These are phyloP conservation scores for Glycine latifolia DNA, from an alignment of 306 rosid species.

Conservation along the genomic window DNA sequence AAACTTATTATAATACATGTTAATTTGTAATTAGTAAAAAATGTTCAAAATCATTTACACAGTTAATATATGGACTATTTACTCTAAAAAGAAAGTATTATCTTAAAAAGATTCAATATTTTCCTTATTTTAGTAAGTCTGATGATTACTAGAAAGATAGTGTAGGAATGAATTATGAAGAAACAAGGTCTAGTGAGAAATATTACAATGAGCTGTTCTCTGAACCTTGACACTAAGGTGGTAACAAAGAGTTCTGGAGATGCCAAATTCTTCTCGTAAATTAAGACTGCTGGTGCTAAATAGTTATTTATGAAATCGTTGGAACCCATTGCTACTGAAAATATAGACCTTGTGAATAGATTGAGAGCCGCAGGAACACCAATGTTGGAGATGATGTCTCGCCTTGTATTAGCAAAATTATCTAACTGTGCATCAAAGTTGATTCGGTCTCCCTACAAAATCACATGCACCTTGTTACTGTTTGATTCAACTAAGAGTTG, in stretches of 20 bases:
- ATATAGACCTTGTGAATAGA: constrained; percentile 53
- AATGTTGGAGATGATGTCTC: constrained; percentile 62
- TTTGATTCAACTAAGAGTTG: neutral
- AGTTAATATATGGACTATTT: neutral
- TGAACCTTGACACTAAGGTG: constrained; percentile 58
- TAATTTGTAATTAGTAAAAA: neutral
- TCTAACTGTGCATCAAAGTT: constrained; percentile 72
- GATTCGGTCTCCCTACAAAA: constrained; percentile 62
- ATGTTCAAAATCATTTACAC: too few species aligned
- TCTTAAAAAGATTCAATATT: too few species aligned
- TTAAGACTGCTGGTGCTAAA: constrained; percentile 54
- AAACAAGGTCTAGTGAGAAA: neutral
- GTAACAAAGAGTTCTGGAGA: constrained; percentile 60
- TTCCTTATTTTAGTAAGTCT: too few species aligned
- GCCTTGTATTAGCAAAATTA: constrained; percentile 70
- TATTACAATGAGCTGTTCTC: constrained; percentile 61
- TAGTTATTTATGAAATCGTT: constrained; percentile 78
- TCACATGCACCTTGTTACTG: neutral
- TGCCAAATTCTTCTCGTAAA: constrained; percentile 33
- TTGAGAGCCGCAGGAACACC: constrained; percentile 53
- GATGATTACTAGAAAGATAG: too few species aligned
- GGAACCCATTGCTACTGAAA: constrained; percentile 68
- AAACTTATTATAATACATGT: too few species aligned
- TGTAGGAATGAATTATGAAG: neutral
- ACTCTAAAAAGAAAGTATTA: neutral